phyloP scores from a whole-genome alignment of 1,139 yeast genomes.

The Pichia sp. region DNA sequence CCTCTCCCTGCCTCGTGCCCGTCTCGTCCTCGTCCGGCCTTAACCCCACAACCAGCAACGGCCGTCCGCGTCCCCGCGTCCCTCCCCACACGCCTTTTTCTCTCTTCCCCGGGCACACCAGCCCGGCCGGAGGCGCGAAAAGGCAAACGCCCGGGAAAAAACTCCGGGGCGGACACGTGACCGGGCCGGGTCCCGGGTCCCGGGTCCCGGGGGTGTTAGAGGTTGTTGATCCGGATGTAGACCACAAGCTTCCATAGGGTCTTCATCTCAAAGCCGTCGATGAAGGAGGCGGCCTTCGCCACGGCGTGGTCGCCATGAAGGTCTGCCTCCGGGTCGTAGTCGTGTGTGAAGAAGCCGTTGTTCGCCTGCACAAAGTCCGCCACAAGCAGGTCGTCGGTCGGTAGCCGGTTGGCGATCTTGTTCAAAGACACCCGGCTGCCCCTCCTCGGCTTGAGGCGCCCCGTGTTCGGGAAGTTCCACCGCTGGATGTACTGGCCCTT shows the following conservation, averaged over 20 bases:
- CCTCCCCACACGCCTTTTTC: not conserved
- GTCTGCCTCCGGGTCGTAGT: slow-evolving; percentile 1
- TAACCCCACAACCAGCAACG: not conserved
- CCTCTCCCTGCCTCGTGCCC: not conserved
- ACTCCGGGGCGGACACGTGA: no score
- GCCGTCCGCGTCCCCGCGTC: not conserved
- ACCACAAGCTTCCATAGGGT: slow-evolving; percentile 8
- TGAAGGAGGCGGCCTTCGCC: slow-evolving; percentile 2
- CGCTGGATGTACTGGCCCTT: slow-evolving; percentile 9
- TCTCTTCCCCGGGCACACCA: no score
- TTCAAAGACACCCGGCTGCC: not conserved
- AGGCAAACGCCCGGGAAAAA: not conserved
- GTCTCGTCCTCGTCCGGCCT: no score
- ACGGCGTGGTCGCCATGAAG: not conserved
- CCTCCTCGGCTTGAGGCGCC: not conserved
- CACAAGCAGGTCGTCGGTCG: not conserved
- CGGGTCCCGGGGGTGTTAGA: no score
- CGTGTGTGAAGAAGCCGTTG: slow-evolving; percentile 11
- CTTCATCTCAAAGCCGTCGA: slow-evolving; percentile 10
- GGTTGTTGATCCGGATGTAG: slow-evolving; percentile 10
- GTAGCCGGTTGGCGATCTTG: slow-evolving; percentile 1
- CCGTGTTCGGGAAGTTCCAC: slow-evolving; percentile 11
- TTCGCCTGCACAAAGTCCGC: slow-evolving; percentile 6
- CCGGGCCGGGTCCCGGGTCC: no score
- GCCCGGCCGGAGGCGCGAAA: no score